These are phyloP conservation scores for Cupressus sempervirens DNA, from an alignment of 75 land plant species.

Conservation along the genomic window DNA sequence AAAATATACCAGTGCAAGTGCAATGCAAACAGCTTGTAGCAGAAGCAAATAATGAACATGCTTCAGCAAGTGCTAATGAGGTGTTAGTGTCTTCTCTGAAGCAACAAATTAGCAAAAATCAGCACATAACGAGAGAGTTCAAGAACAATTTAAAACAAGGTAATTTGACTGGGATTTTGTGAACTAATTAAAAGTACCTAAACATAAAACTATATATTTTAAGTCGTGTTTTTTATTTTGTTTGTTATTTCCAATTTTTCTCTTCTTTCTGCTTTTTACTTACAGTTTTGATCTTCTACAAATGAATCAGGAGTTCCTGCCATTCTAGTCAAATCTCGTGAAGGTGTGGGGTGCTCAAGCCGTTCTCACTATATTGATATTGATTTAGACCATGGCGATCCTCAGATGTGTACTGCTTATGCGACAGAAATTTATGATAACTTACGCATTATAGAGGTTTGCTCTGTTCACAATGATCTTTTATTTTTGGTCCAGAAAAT, in stretches of 20 bases:
- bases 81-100: constrained; percentile 5
- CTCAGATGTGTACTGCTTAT: constrained; percentile 74
- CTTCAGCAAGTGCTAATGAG: background rate
- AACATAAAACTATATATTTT: constrained; percentile 12
- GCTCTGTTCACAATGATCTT: background rate
- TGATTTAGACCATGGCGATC: constrained; percentile 57
- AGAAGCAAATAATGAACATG: background rate
- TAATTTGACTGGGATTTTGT: background rate
- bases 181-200: background rate
- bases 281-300: background rate
- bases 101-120: background rate
- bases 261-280: background rate
- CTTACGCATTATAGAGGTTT: constrained; percentile 67
- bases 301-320: constrained; percentile 16
- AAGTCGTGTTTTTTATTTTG: background rate
- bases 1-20: background rate
- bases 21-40: background rate
- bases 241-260: constrained; percentile 9
- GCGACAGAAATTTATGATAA: constrained; percentile 65
- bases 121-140: background rate
- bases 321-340: background rate
- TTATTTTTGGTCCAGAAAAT: background rate
- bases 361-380: constrained; percentile 34
- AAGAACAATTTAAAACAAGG: background rate
- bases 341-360: constrained; percentile 4